A percentile compares a stretch with the other conserved stretches of the same genome.
phyloP scores from a whole-genome alignment of 495 filamentous ascomycete genomes.

The Aspergillus baeticus region DNA sequence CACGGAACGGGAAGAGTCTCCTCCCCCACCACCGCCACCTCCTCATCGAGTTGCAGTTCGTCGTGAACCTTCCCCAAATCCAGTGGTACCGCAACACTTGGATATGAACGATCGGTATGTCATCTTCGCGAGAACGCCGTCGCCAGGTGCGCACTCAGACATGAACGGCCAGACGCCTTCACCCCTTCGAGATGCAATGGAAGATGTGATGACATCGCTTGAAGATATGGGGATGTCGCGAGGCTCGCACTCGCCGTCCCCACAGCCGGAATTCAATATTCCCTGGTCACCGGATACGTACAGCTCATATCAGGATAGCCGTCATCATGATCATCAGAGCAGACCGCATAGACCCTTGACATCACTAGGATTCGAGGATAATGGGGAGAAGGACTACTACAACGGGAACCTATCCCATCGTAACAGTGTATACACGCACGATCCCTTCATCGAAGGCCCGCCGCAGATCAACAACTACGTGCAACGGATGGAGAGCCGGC shows the following conservation, averaged over 20 bases:
- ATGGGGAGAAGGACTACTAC: constrained; percentile 49
- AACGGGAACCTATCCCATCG: constrained; percentile 30
- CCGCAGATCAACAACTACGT: constrained; percentile 81
- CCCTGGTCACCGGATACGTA: constrained; percentile 94
- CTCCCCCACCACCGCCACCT: constrained; percentile 45
- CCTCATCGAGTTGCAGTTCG: constrained; percentile 38
- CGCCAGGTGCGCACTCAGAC: constrained; percentile 61
- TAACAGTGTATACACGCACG: constrained; percentile 41
- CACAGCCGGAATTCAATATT: constrained; percentile 58
- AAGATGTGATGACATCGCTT: constrained; percentile 95
- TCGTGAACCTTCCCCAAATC: constrained; percentile 25
- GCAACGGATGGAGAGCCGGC: constrained; percentile 80
- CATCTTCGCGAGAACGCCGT: constrained; percentile 53
- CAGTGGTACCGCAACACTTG: constrained; percentile 39
- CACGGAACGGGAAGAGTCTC: constrained; percentile 41
- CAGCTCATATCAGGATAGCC: constrained; percentile 53
- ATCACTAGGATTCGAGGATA: constrained; percentile 59
- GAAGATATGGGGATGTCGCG: constrained; percentile 77
- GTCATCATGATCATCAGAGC: constrained; percentile 28
- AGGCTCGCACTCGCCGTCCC: constrained; percentile 46
- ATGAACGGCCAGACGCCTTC: constrained; percentile 78
- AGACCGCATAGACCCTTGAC: constrained; percentile 59
- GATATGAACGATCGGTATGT: constrained; percentile 51
- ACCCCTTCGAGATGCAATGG: constrained; percentile 90
- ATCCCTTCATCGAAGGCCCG: constrained; percentile 54